Percentiles rank a stretch among this genome's conserved stretches.
Conservation (phyloP, 108 stramenopile species). For the Craspedostauros australis region DNA sequence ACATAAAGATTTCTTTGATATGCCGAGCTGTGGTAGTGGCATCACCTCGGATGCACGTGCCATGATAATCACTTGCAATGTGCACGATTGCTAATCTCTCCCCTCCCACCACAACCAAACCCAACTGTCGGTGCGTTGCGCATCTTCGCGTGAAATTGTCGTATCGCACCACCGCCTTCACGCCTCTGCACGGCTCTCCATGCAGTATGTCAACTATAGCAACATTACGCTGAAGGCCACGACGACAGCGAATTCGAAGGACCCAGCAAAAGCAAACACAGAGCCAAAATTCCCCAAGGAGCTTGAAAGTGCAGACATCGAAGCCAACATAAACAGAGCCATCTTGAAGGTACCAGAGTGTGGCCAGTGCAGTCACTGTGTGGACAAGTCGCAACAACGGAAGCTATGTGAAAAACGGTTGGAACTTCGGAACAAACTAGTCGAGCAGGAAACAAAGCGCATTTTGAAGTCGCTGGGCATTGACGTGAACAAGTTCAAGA, state of each 20-base stretch:
- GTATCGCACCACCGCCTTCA: too few relatives aligned
- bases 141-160: too few relatives aligned
- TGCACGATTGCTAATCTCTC: too few relatives aligned
- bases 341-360: conserved; percentile 71
- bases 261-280: conserved; percentile 39
- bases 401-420: conserved; percentile 63
- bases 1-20: too few relatives aligned
- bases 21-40: too few relatives aligned
- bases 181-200: not conserved
- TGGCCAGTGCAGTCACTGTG: conserved; percentile 73
- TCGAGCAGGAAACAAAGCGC: conserved; percentile 51
- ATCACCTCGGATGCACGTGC: too few relatives aligned
- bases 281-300: conserved; percentile 32
- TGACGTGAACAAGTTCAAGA: conserved; percentile 8
- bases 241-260: conserved; percentile 10
- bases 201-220: conserved; percentile 76
- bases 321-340: conserved; percentile 64
- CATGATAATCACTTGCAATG: too few relatives aligned
- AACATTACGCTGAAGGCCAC: conserved; percentile 74
- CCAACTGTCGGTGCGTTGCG: too few relatives aligned
- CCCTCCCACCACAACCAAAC: too few relatives aligned
- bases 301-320: conserved; percentile 66
- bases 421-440: conserved; percentile 46
- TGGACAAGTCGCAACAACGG: conserved; percentile 21
- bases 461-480: conserved; percentile 11